phyloP scores from a whole-genome alignment of 176 grass and related monocot species.

The Oryza meyeriana region DNA sequence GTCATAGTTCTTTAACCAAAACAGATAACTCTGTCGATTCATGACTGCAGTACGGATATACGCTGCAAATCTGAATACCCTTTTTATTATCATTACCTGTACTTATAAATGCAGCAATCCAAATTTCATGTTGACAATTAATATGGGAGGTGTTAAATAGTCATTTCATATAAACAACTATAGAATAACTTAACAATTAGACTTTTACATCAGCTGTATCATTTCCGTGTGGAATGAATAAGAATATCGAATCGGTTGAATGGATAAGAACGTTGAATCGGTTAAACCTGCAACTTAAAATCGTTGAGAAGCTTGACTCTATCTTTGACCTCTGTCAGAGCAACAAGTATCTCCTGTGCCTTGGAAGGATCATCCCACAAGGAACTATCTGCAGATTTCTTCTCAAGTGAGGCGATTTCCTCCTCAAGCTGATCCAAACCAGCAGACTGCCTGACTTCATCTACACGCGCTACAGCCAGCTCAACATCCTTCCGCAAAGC shows the following conservation, averaged over 20 bases:
- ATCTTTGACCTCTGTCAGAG: constrained; percentile 87
- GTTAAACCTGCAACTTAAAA: constrained; percentile 72
- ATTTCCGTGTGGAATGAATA: not conserved
- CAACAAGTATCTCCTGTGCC: constrained; percentile 82
- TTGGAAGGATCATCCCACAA: constrained; percentile 96
- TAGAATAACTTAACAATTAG: not conserved
- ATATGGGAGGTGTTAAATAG: not conserved
- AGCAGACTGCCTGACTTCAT: constrained; percentile 70
- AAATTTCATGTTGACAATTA: not conserved
- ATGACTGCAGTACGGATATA: not conserved
- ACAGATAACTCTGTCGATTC: not conserved
- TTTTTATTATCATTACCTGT: not conserved
- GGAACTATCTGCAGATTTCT: constrained; percentile 63
- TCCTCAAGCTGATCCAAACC: constrained; percentile 59
- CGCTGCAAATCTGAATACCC: not conserved
- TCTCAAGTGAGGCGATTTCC: constrained; percentile 63
- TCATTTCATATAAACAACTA: constrained; percentile 3
- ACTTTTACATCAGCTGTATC: not conserved
- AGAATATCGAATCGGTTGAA: not conserved
- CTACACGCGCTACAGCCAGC: constrained; percentile 49
- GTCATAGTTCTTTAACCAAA: not conserved
- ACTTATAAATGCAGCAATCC: not conserved
- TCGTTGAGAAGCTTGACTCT: constrained; percentile 77
- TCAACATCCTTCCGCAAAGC: constrained; percentile 88
- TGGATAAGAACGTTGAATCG: not conserved